Conservation (phyloP, 495 filamentous ascomycete species). For the Xylaria scruposa region DNA sequence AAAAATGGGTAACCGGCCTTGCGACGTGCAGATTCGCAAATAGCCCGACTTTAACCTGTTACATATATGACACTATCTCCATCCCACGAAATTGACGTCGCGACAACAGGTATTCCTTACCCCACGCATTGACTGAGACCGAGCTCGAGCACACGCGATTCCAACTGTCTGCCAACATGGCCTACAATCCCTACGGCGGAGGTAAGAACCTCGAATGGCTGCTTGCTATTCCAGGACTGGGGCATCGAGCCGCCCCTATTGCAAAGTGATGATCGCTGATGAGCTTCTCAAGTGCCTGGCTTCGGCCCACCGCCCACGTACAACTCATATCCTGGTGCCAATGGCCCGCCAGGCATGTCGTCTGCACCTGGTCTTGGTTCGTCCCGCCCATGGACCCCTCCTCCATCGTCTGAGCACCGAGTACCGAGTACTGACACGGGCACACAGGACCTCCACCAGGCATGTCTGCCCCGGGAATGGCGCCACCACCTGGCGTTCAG, state of each 20-base stretch:
- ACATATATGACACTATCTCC: not conserved
- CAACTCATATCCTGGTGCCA: constrained; percentile 71
- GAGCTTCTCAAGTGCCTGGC: constrained; percentile 49
- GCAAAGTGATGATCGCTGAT: constrained; percentile 14
- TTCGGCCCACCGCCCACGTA: constrained; percentile 79
- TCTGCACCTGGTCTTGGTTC: constrained; percentile 88
- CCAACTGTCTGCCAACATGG: constrained; percentile 45
- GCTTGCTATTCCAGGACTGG: constrained; percentile 5
- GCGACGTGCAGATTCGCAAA: constrained; percentile 19
- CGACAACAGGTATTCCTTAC: not conserved
- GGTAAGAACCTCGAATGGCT: constrained; percentile 52
- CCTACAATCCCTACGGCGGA: constrained; percentile 80
- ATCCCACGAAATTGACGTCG: not conserved
- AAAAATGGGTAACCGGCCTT: constrained; percentile 22
- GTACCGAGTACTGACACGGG: constrained; percentile 21
- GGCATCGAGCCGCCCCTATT: not conserved
- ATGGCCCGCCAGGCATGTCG: constrained; percentile 67
- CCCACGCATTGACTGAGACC: not conserved
- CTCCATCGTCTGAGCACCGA: not conserved
- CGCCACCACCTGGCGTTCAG: constrained; percentile 80
- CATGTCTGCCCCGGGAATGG: constrained; percentile 80
- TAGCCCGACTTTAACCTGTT: constrained; percentile 2
- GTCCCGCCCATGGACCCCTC: constrained; percentile 37
- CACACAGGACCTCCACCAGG: constrained; percentile 67
- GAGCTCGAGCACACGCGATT: not conserved